A percentile compares a stretch with the other conserved stretches of the same genome.
These are phyloP conservation scores for Ramaria sp. DNA, from an alignment of 768 basidiomycete genomes.

Conservation along the genomic window DNA sequence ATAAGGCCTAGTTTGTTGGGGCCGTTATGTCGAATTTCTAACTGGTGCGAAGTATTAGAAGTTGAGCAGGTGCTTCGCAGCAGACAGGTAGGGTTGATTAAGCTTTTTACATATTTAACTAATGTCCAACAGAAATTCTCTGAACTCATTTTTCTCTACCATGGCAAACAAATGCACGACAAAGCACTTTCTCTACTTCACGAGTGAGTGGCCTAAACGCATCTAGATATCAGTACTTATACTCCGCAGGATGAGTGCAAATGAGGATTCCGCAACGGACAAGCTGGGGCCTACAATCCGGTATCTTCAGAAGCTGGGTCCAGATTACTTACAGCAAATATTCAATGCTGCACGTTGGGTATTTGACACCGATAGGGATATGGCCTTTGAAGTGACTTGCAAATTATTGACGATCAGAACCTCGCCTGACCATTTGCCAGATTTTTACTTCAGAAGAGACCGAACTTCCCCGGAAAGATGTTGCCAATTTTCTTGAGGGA, in stretches of 20 bases:
- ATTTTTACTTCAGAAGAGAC: slow-evolving; percentile 95
- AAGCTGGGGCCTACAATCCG: slow-evolving; percentile 75
- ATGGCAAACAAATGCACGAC: slow-evolving; percentile 91
- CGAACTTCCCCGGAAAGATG: slow-evolving; percentile 69
- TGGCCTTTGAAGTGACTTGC: slow-evolving; percentile 60
- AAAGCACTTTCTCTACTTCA: slow-evolving; percentile 79
- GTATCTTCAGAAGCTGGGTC: slow-evolving; percentile 86
- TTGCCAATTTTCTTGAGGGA: slow-evolving; percentile 68
- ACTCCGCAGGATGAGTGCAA: slow-evolving; percentile 57
- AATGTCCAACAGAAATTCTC: slow-evolving; percentile 60
- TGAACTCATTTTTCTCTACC: slow-evolving; percentile 85
- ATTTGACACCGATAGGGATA: slow-evolving; percentile 58
- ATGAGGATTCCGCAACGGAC: slow-evolving; percentile 67
- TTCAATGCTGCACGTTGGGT: slow-evolving; percentile 81
- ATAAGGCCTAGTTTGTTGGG: slow-evolving; percentile 74
- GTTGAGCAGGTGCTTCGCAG: slow-evolving; percentile 80
- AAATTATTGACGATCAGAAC: neutral
- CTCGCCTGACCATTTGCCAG: slow-evolving; percentile 26
- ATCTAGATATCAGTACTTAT: neutral
- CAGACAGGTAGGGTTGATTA: slow-evolving; percentile 44
- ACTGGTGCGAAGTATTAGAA: slow-evolving; percentile 96
- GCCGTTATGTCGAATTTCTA: slow-evolving; percentile 78
- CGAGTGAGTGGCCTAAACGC: slow-evolving; percentile 44
- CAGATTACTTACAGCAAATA: slow-evolving; percentile 70
- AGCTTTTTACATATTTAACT: neutral